phyloP scores from a whole-genome alignment of 2,329 filamentous ascomycete genomes.

The Fusarium sp. region DNA sequence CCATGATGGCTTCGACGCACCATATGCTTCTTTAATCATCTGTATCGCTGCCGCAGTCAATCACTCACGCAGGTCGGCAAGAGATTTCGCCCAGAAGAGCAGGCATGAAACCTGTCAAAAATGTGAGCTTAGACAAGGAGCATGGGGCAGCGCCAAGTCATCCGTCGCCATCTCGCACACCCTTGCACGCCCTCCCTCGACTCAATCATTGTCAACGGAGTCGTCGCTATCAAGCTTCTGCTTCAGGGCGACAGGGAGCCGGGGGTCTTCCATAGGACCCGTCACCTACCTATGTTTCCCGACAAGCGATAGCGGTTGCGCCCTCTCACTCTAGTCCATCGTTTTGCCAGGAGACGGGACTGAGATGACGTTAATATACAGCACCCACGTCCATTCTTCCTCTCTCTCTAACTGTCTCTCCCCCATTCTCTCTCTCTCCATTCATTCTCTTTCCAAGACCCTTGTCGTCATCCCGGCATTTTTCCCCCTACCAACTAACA shows the following conservation, averaged over 20 bases:
- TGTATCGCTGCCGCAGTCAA: background rate
- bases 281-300: slow-evolving; percentile 1
- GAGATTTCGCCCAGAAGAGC: background rate
- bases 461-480: slow-evolving; percentile 27
- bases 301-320: slow-evolving; percentile 8
- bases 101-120: slow-evolving; percentile 10
- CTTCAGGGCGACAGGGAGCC: slow-evolving; percentile 13
- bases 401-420: slow-evolving; percentile 6
- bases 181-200: slow-evolving; percentile 40
- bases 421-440: background rate
- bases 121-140: slow-evolving; percentile 24
- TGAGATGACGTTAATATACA: slow-evolving; percentile 12
- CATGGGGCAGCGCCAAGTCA: slow-evolving; percentile 41
- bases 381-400: slow-evolving; percentile 13
- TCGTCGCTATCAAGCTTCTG: slow-evolving; percentile 19
- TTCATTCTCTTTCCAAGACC: slow-evolving; percentile 8
- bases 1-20: slow-evolving; percentile 13
- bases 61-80: background rate
- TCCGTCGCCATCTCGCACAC: slow-evolving; percentile 42
- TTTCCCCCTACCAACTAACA: slow-evolving; percentile 4
- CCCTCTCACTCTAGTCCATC: background rate
- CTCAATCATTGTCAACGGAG: slow-evolving; percentile 24
- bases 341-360: background rate
- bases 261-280: background rate
- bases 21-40: background rate